Evolutionary conservation across 2,329 filamentous ascomycete genomes (phyloP).

Genomic region (Xylariaceae sp.): DNA sequence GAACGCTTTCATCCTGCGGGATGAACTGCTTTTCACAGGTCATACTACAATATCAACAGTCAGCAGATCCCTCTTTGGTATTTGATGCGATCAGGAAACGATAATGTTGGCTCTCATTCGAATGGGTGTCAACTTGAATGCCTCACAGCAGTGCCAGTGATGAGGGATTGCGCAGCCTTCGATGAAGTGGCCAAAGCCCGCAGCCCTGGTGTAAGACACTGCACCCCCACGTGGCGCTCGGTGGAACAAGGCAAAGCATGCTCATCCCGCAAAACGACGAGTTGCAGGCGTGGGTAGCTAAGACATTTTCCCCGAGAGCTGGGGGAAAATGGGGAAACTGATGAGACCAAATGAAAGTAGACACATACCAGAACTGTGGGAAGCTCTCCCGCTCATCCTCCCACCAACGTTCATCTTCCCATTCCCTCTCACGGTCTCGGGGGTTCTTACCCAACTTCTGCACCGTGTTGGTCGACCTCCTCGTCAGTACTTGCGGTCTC

Average conservation of each 20-base stretch:
- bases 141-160: too few relatives aligned
- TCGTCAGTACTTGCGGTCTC: constrained; percentile 40
- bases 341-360: constrained; percentile 3
- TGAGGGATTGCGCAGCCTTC: too few relatives aligned
- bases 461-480: constrained; percentile 35
- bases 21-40: constrained; percentile 64
- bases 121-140: too few relatives aligned
- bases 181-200: constrained; percentile 8
- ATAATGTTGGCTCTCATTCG: too few relatives aligned
- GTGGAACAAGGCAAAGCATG: constrained; percentile 1
- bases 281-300: too few relatives aligned
- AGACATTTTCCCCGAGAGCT: too few relatives aligned
- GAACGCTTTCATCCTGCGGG: constrained; percentile 49
- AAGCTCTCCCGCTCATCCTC: constrained; percentile 60
- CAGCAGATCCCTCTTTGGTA: constrained; percentile 6
- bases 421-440: constrained; percentile 47
- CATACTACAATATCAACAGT: constrained; percentile 46
- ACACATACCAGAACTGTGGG: constrained; percentile 59
- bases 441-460: constrained; percentile 49
- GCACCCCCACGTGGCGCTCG: constrained; percentile 16
- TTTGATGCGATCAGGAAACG: too few relatives aligned
- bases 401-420: constrained; percentile 44
- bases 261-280: too few relatives aligned
- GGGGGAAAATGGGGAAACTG: too few relatives aligned
- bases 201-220: constrained; percentile 4